Percentiles rank a stretch among this genome's conserved stretches.
Conservation (phyloP, 139 green algal species). For the Tetraselmis chui region DNA sequence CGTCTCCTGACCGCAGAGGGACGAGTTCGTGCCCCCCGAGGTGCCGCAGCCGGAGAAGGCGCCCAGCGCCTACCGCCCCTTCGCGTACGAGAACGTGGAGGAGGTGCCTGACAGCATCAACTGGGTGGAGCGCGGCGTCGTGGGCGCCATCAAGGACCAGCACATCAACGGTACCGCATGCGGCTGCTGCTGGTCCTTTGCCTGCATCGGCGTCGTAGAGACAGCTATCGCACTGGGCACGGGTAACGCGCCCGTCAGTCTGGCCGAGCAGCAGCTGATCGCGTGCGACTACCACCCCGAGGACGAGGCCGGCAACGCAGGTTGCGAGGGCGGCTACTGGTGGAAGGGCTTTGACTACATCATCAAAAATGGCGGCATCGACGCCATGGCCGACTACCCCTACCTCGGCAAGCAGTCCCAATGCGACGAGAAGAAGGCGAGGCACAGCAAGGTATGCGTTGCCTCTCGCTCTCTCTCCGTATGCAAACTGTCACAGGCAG, state of each 20-base stretch:
- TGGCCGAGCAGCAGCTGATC: constrained; percentile 11
- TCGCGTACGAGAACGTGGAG: neutral
- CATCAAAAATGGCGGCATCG: constrained; percentile 11
- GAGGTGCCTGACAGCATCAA: neutral
- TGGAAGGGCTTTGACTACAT: constrained; percentile 7
- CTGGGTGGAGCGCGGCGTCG: neutral
- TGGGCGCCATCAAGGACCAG: constrained; percentile 12
- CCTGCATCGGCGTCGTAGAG: constrained; percentile 6
- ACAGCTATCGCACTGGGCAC: neutral
- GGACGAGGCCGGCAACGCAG: neutral
- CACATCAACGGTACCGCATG: neutral
- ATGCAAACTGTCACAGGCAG: too few relatives aligned
- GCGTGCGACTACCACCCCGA: constrained; percentile 5
- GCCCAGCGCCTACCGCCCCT: neutral
- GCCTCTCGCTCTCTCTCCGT: too few relatives aligned
- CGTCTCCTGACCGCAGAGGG: neutral
- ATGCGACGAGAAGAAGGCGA: neutral
- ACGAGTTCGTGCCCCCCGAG: neutral
- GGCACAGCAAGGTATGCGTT: neutral
- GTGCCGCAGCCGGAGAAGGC: neutral
- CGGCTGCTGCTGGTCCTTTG: constrained; percentile 9
- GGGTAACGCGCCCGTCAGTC: constrained; percentile 1
- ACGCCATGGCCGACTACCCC: constrained; percentile 6
- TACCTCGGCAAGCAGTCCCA: neutral
- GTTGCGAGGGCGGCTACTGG: constrained; percentile 5